Conservation (phyloP, 495 filamentous ascomycete species). For the Aspergillus olivimuriae region DNA sequence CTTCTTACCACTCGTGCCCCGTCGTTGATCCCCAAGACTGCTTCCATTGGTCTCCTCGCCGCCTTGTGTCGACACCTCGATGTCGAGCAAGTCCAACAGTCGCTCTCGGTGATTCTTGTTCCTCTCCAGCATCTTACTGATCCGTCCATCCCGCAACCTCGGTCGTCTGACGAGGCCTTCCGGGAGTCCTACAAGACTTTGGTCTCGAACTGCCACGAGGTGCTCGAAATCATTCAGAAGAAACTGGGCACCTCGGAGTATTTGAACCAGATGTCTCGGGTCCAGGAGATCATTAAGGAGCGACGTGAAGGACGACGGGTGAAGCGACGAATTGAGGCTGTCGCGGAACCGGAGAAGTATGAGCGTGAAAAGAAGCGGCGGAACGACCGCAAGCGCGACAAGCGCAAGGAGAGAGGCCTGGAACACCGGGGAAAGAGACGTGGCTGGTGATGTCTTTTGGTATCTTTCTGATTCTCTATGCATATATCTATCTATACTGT, state of each 20-base stretch:
- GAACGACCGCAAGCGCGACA: constrained; percentile 76
- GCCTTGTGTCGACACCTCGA: constrained; percentile 53
- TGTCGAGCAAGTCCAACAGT: constrained; percentile 48
- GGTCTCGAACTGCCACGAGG: constrained; percentile 59
- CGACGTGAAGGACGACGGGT: constrained; percentile 64
- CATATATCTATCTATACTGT: too few species aligned
- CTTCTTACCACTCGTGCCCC: constrained; percentile 52
- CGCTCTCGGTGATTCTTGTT: constrained; percentile 59
- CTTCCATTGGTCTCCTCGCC: constrained; percentile 65
- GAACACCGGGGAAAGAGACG: constrained; percentile 65
- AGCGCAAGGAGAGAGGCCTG: constrained; percentile 67
- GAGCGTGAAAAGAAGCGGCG: constrained; percentile 77
- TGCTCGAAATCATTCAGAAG: constrained; percentile 70
- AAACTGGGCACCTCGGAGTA: constrained; percentile 79
- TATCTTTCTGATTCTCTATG: too few species aligned
- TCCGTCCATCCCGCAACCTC: constrained; percentile 59
- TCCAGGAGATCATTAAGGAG: constrained; percentile 60
- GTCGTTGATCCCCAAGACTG: constrained; percentile 64
- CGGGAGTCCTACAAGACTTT: constrained; percentile 60
- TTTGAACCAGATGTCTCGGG: constrained; percentile 57
- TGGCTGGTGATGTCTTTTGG: constrained; percentile 45
- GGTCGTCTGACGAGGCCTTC: constrained; percentile 60
- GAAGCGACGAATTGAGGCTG: constrained; percentile 82
- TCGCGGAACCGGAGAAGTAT: constrained; percentile 71
- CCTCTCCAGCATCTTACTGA: constrained; percentile 84